Evolutionary conservation across 148 eudicot species (phyloP).

Genomic region (Heliosperma pusillum): DNA sequence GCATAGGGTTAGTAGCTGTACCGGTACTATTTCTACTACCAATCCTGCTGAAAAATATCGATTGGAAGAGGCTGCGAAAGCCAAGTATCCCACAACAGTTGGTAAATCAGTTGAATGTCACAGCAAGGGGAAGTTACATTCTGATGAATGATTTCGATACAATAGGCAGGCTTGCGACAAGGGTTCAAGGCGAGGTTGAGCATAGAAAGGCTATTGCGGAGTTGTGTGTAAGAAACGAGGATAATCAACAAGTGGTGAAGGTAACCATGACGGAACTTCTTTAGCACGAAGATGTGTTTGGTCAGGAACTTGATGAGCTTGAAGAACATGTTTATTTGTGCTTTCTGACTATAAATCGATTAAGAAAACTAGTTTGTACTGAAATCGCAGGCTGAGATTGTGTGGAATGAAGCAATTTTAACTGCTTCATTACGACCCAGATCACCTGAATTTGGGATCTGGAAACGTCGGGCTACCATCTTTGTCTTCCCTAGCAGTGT

Average conservation of each 20-base stretch:
- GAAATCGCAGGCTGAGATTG: too few relatives aligned
- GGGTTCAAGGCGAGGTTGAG: constrained; percentile 60
- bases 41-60: constrained; percentile 20
- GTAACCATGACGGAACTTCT: constrained; percentile 49
- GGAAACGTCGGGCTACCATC: too few relatives aligned
- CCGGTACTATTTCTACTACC: neutral
- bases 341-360: constrained; percentile 59
- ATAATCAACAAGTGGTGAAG: constrained; percentile 38
- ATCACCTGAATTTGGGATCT: too few relatives aligned
- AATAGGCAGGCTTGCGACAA: constrained; percentile 49
- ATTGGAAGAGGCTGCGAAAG: constrained; percentile 13
- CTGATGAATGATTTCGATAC: constrained; percentile 67
- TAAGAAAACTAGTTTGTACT: constrained; percentile 48
- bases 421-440: too few relatives aligned
- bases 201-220: constrained; percentile 42
- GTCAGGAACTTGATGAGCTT: constrained; percentile 66
- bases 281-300: constrained; percentile 35
- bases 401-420: too few relatives aligned
- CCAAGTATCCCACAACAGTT: constrained; percentile 23
- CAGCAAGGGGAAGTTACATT: constrained; percentile 58
- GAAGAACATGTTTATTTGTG: constrained; percentile 70
- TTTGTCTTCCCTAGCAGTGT: too few relatives aligned
- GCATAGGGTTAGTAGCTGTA: too few relatives aligned
- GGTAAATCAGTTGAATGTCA: constrained; percentile 47
- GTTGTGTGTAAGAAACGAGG: constrained; percentile 50